These are phyloP conservation scores for Cyclotella kingstonii DNA, from an alignment of 108 stramenopile species.

Conservation along the genomic window DNA sequence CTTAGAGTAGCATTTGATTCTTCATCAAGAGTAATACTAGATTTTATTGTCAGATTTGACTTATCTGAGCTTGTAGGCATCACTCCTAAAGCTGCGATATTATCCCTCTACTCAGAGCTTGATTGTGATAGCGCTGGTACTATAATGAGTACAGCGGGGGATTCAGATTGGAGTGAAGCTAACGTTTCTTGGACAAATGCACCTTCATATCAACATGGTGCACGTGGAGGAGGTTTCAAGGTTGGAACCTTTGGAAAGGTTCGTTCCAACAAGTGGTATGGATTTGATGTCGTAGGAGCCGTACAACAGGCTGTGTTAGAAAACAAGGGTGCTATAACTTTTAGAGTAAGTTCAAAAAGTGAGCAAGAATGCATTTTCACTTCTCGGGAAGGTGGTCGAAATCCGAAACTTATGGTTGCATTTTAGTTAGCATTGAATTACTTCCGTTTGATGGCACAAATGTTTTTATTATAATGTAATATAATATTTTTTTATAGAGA, in stretches of 20 bases:
- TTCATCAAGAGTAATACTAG: neutral
- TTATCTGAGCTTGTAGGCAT: conserved; percentile 5
- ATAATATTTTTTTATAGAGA: too few relatives aligned
- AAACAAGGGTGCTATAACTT: conserved; percentile 4
- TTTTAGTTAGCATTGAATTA: conserved; percentile 1
- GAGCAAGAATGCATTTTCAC: conserved; percentile 9
- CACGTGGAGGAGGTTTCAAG: conserved; percentile 2
- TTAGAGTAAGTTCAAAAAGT: conserved; percentile 9
- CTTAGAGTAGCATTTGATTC: conserved; percentile 13
- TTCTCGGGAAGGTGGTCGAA: conserved; percentile 13
- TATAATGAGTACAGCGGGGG: conserved; percentile 4
- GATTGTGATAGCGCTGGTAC: conserved; percentile 13
- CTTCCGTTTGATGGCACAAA: too few relatives aligned
- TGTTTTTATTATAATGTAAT: too few relatives aligned
- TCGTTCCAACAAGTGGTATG: conserved; percentile 12
- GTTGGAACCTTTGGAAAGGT: conserved; percentile 22
- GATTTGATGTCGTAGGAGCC: conserved; percentile 23
- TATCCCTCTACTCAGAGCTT: conserved; percentile 13
- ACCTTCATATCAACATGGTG: conserved; percentile 4
- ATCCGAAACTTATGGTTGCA: conserved; percentile 34
- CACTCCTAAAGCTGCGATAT: conserved; percentile 7
- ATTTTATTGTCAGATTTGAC: conserved; percentile 16
- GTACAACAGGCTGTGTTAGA: neutral
- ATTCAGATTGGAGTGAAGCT: conserved; percentile 1
- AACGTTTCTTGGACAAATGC: conserved; percentile 12